Percentiles rank a stretch among this genome's conserved stretches.
Conservation (phyloP, 2,329 filamentous ascomycete species). For the Malbranchea zuffiana region DNA sequence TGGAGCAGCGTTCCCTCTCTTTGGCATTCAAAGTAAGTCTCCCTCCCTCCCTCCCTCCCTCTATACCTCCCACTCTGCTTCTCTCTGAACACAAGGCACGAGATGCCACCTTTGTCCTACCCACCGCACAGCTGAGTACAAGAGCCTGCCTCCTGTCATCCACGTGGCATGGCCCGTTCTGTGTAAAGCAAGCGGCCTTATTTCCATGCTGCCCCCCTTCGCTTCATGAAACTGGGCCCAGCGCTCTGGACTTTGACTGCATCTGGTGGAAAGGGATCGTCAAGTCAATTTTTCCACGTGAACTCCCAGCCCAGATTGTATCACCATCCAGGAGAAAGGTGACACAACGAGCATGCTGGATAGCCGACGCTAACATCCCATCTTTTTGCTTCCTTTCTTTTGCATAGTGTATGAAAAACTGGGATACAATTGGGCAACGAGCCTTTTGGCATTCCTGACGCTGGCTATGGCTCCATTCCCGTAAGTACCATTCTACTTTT, state of each 20-base stretch:
- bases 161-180: too few species aligned
- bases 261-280: too few species aligned
- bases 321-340: neutral
- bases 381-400: slow-evolving; percentile 2
- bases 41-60: neutral
- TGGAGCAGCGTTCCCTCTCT: slow-evolving; percentile 67
- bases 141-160: too few species aligned
- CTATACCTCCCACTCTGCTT: neutral
- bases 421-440: slow-evolving; percentile 38
- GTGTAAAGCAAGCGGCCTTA: too few species aligned
- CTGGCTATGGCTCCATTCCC: slow-evolving; percentile 37
- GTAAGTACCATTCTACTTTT: too few species aligned
- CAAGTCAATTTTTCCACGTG: slow-evolving; percentile 3
- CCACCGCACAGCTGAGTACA: too few species aligned
- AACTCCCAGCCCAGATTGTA: slow-evolving; percentile 3
- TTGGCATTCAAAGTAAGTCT: slow-evolving; percentile 48
- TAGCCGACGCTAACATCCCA: slow-evolving; percentile 6
- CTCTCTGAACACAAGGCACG: neutral
- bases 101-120: too few species aligned
- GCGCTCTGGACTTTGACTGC: too few species aligned
- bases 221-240: slow-evolving; percentile 9
- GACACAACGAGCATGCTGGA: neutral
- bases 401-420: slow-evolving; percentile 37
- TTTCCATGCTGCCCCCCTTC: slow-evolving; percentile 1
- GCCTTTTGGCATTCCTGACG: slow-evolving; percentile 35